Base-by-base conservation (phyloP, 257 asterid genomes). In the Buddleja alternifolia region DNA sequence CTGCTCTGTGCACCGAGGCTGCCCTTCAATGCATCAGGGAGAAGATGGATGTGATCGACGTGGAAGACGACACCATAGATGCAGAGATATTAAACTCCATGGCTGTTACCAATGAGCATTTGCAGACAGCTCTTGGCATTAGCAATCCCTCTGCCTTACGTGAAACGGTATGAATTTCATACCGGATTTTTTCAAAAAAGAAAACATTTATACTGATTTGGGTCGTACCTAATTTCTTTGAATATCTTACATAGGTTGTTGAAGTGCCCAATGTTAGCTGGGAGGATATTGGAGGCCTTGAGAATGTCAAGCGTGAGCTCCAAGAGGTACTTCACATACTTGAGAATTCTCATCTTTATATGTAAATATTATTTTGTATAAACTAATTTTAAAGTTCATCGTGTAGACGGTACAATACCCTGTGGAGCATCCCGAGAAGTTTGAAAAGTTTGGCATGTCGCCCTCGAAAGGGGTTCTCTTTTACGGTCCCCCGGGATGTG, bases 71-170 rank as follows among this genome's bases (percentile, higher is more conserved):
- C 11, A 23, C 85, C 53, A 87, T 87, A 12, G 90, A 82, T 77
- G 94, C 94, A 10, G 93, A 86, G 81, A 82, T 86, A 44, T 80
- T 87, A 24, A 81, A 84, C 74, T 82, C 94, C 63, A 84, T 87
- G 94, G 87, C 90, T 73, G 86, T 87, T 21, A 78, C 89, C 2
- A 84, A 82, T 10, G 94, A 84, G 73, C 90, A 87, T 69, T 81
- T 84, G 67, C 73, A 77, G 61, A 84, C 89, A 46, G 90, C 94
- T 82, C 90, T 82, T 14, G 88, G 88, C 53, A 84, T 81, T 7
- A 84, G 90, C 82, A 86, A 86, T 62, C 93, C 93, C 42, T 86
- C 94, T 45, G 94, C 94, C 60, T 79, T 84, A 32, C 90, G 90
- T 29, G 94, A 85, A 78, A 87, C 94, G 0, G 89, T 87, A 61